phyloP scores from a whole-genome alignment of 1,284 basidiomycete genomes.

The Cystobasidium pallidum region DNA sequence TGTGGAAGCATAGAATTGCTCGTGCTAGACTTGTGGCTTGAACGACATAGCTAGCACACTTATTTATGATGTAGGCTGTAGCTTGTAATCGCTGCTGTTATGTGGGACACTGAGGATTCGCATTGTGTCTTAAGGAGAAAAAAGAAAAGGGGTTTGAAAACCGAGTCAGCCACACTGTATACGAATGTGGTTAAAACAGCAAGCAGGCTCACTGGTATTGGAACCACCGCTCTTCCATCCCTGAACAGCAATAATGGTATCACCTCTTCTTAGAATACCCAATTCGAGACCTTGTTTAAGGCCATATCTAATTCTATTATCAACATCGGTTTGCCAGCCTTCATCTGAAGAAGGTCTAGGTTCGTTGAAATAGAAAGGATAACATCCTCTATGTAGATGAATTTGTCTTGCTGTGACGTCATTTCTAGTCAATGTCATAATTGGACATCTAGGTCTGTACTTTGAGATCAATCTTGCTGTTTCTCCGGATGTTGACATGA shows the following conservation, averaged over 20 bases:
- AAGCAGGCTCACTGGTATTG: conserved; percentile 62
- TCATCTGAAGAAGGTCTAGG: conserved; percentile 80
- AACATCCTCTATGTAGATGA: conserved; percentile 94
- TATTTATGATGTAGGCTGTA: conserved; percentile 28
- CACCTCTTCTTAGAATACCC: conserved; percentile 85
- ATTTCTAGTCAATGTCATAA: conserved; percentile 96
- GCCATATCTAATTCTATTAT: conserved; percentile 88
- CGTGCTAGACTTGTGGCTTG: no score
- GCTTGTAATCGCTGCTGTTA: conserved; percentile 29
- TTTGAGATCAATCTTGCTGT: conserved; percentile 96
- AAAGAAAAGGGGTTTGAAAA: neutral
- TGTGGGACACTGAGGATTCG: conserved; percentile 38
- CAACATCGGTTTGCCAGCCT: conserved; percentile 98
- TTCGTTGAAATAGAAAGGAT: conserved; percentile 96
- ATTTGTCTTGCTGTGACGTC: conserved; percentile 94
- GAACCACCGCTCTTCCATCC: conserved; percentile 98
- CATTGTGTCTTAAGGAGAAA: conserved; percentile 35
- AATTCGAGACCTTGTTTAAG: conserved; percentile 83
- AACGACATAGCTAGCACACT: no score
- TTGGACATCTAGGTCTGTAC: conserved; percentile 91
- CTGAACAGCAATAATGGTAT: conserved; percentile 91
- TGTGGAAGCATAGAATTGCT: no score
- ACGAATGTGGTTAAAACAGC: no score
- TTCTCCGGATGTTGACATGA: conserved; percentile 89
- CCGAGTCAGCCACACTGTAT: neutral